Base-by-base conservation (phyloP, 805 yeast species). In the Cephaloascus fragrans region DNA sequence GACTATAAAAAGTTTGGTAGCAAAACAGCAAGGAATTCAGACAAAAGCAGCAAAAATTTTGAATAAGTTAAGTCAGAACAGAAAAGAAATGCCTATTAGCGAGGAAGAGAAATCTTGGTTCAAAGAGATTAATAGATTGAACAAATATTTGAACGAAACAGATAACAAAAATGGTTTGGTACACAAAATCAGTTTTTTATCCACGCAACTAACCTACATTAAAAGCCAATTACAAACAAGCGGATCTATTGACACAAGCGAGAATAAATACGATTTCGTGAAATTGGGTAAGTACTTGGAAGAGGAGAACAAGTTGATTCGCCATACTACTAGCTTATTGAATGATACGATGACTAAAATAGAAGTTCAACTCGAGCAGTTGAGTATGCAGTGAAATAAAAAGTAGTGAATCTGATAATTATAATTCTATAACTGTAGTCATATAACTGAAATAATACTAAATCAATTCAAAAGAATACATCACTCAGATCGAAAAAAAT, bases 21-120 rank as follows among this genome's bases (percentile, higher is more conserved):
- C 28, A 12, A 6, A 49, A 52, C 34, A 29, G 51, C 3, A 44
- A 47, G 14, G 39, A 41, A 1, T 44, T 52, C 3, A 16, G 45
- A 12, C 47, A 46, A 4, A 65, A 70, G 41, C 67, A 74, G 45
- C 41, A 43, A 14, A 19, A 40, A 9, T 72, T 12, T 47, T 51
- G 6, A 47, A 52, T 3, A 54, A 44, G 9, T 37, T 69, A 10
- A 45, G 51, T 19, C 45, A 52, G 28, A 48, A 44, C 26, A 37
- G 35, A 23, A 42, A 44, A 33, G 54, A 59, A 4, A 38, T 53
- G 14, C 59, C 67, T 1, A 46, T 73, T 26, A 59, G 66, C 37
- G 52, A 52, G 3, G 51, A 61, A 9, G 80, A 75, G 47, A 53
- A 55, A 38, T 52, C 45, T 19, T 75, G 78, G 77, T 60, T 68